Percentiles rank a stretch among this genome's conserved stretches.
Evolutionary conservation across 169 alveolate species (phyloP).

Genomic region (Cryptosporidium tyzzeri): DNA sequence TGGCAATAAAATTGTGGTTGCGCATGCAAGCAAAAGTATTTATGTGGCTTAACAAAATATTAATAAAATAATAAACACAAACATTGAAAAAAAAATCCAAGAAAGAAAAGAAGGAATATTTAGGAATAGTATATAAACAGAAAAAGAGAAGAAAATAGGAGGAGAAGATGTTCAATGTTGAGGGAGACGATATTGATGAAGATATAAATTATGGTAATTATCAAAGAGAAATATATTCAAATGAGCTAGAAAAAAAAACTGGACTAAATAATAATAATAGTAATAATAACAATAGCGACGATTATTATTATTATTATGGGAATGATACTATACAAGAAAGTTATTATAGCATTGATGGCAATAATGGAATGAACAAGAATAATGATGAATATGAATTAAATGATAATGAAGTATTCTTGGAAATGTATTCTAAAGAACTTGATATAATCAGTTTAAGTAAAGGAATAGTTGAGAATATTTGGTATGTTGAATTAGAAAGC

Average conservation of each 20-base stretch:
- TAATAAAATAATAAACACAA: neutral
- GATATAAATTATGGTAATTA: too few relatives aligned
- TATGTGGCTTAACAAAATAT: constrained; percentile 9
- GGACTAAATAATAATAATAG: too few relatives aligned
- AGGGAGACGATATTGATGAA: neutral
- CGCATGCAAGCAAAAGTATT: constrained; percentile 21
- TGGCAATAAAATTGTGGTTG: constrained; percentile 22
- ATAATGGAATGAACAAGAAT: neutral
- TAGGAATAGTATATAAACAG: too few relatives aligned
- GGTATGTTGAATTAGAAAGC: constrained; percentile 52
- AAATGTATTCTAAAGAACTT: constrained; percentile 19
- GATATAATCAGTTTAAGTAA: constrained; percentile 11
- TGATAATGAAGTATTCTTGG: neutral
- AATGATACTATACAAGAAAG: neutral
- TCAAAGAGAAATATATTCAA: neutral
- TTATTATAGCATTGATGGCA: neutral
- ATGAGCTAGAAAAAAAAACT: neutral
- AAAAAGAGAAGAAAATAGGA: neutral
- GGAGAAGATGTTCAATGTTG: neutral
- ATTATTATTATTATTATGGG: neutral
- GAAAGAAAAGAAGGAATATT: neutral
- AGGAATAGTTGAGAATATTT: constrained; percentile 55
- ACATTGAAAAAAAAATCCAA: neutral
- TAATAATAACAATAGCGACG: too few relatives aligned
- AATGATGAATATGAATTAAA: neutral